Evolutionary conservation across 176 grass and related monocot species (phyloP), one percentile per base, ranked within the genome.

Genomic region (Coix lacrymajobi): DNA sequence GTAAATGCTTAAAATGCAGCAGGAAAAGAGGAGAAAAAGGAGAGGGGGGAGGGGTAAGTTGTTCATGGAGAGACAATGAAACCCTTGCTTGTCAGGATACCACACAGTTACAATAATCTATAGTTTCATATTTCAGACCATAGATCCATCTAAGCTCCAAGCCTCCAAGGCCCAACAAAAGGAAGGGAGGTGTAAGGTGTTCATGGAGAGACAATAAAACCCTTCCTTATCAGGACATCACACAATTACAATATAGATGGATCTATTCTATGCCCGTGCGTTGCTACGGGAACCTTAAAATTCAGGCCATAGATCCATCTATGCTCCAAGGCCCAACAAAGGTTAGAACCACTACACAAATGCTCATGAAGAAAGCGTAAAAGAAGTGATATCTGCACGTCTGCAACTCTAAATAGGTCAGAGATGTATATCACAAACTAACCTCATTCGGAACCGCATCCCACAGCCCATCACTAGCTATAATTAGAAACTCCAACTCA

Each of bases 391-490:
- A 25, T n/a, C 6, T 20, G 32, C n/a, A 15, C 39, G 20, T 14
- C 7, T 29, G 29, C 24, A 26, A 34, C 78, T 69, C 77, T 32
- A 76, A 66, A 73, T n/a, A 71, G 37, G 17, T 32, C 19, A 48
- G 16, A 25, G 5, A 62, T 84, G 39, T 62, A 24, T 19, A 60
- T 51, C n/a, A 33, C 32, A 86, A 75, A 89, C 84, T 81, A 82
- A 97, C 94, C 91, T 97, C 94, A 46, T 97, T 97, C 4, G 91
- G 77, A 72, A 97, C 89, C 60, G 90, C 87, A 7, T 97, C 94
- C 94, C 94, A 97, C 77, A 97, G 75, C 58, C 94, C 94, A 71
- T 97, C 94, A 86, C 94, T 97, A 68, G 94, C 94, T 83, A 97
- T 83, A 89, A 97, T 91, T 36, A 97, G 75, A 85, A 89, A 94